These are phyloP conservation scores for Athelia sp. DNA, from an alignment of 1,284 basidiomycete genomes.

Conservation along the genomic window DNA sequence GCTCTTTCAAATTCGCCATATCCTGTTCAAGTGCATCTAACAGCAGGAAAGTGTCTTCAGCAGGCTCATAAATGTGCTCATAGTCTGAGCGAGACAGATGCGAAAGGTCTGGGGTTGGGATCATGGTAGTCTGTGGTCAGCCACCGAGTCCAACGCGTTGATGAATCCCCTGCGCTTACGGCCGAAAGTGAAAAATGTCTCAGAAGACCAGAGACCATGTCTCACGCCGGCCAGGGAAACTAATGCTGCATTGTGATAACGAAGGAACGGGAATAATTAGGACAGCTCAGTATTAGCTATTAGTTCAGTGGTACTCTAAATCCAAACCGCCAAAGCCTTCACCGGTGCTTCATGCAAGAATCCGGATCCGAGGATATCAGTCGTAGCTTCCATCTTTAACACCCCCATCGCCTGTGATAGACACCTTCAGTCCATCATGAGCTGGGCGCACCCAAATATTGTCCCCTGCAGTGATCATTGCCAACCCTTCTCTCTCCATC, in stretches of 20 bases:
- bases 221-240: too few species aligned
- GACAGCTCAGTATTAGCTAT: too few species aligned
- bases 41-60: slow-evolving; percentile 95
- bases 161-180: too few species aligned
- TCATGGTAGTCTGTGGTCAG: slow-evolving; percentile 44
- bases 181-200: too few species aligned
- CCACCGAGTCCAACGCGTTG: too few species aligned
- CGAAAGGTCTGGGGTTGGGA: slow-evolving; percentile 86
- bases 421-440: slow-evolving; percentile 62
- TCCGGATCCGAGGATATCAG: too few species aligned
- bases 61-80: slow-evolving; percentile 83
- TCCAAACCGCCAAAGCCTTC: too few species aligned
- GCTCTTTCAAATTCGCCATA: slow-evolving; percentile 44
- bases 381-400: slow-evolving; percentile 47
- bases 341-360: too few species aligned
- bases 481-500: slow-evolving; percentile 37
- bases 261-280: too few species aligned
- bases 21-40: slow-evolving; percentile 91
- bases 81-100: slow-evolving; percentile 79
- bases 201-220: too few species aligned
- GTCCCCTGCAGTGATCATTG: slow-evolving; percentile 26
- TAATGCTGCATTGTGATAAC: too few species aligned
- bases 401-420: slow-evolving; percentile 32
- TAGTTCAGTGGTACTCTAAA: slow-evolving; percentile 6
- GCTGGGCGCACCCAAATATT: slow-evolving; percentile 60